These are phyloP conservation scores for Hibiscus trionum DNA, from an alignment of 345 rosid genomes.

Conservation along the genomic window DNA sequence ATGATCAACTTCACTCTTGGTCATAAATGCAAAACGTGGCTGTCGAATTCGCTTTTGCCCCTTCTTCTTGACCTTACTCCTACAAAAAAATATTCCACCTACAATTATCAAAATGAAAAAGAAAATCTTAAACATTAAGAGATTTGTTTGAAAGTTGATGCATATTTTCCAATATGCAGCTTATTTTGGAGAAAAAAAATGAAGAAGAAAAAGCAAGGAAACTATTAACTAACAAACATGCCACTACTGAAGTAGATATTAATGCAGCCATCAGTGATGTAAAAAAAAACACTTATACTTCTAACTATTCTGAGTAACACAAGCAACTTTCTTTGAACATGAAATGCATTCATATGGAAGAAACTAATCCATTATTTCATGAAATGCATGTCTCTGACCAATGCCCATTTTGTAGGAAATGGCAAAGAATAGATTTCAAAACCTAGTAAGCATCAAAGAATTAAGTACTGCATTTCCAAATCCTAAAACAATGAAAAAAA, in stretches of 20 bases:
- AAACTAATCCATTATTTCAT: neutral
- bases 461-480: neutral
- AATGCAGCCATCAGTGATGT: neutral
- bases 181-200: too few relatives aligned
- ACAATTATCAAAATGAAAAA: constrained; percentile 20
- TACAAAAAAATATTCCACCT: constrained; percentile 31
- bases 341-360: neutral
- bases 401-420: neutral
- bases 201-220: too few relatives aligned
- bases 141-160: neutral
- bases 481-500: neutral
- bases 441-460: neutral
- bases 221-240: neutral
- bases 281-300: too few relatives aligned
- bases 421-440: neutral
- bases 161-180: neutral
- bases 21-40: constrained; percentile 88
- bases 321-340: neutral
- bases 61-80: constrained; percentile 65
- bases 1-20: constrained; percentile 89
- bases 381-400: neutral
- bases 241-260: neutral
- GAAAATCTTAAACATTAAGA: neutral
- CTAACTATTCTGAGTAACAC: neutral
- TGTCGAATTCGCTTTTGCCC: constrained; percentile 77